Evolutionary conservation across 345 rosid genomes (phyloP), one percentile per base, ranked within the genome.

Genomic region (Rubroshorea leprosula): DNA sequence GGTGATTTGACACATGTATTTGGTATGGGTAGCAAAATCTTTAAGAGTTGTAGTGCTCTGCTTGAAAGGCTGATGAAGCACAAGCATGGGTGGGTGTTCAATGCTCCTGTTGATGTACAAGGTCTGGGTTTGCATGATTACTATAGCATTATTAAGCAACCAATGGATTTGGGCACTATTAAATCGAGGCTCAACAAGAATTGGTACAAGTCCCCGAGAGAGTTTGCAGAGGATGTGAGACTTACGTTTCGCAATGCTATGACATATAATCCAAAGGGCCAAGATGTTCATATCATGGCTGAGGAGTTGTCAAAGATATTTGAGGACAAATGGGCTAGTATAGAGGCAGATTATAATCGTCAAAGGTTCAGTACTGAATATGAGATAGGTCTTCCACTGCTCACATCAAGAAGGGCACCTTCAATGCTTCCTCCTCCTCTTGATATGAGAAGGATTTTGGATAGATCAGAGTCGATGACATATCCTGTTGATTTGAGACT

Each of bases 181-280:
- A 93, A 93, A 76, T 54, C 83, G 1, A 78, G 78, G 66, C 70
- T 93, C 56, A 76, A 59, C 61, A 82, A 80, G 70, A 87, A 92
- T 70, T 58, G 85, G 82, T 92, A 92, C 81, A 86, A 89, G 82
- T 83, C 90, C 0, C 93, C 95, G 0, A 82, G 80, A 72, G 96
- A 86, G 66, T 92, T 92, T 68, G 98, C 98, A 5, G 98, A 89
- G 66, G 95, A 93, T 76, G 99, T 93, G 56, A 93, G 99, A 76
- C 96, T 90, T 68, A 94, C 99, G 45, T 94, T 94, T 72, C 78
- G 60, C 66, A 94, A 94, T 68, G 99, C 97, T 41, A 78, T 94
- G 99, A 87, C 72, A 35, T 94, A 94, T 74, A 94, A 94, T 72
- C 96, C 99, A 1, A 54, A 74, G 71, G 99, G 99, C 61, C 99